Conservation (phyloP, 805 yeast genomes). For the Lachancea thermotolerans region DNA sequence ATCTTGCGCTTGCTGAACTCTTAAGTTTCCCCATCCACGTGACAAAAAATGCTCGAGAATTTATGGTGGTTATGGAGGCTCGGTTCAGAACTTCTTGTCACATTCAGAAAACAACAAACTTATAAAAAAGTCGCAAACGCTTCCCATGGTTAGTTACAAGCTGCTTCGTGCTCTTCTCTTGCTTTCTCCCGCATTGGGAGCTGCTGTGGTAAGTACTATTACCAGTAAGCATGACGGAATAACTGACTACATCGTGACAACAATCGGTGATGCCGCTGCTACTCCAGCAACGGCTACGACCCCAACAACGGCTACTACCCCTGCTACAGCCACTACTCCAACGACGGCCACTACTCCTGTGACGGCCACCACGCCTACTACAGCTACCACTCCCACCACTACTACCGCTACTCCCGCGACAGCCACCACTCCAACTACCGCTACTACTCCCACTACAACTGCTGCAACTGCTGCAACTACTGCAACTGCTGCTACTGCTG, state of each 20-base stretch:
- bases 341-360: conserved; percentile 16
- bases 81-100: neutral
- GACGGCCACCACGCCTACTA: conserved; percentile 10
- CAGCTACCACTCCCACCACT: conserved; percentile 13
- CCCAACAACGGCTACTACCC: conserved; percentile 6
- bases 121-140: neutral
- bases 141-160: neutral
- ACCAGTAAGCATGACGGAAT: conserved; percentile 2
- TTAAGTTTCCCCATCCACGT: too few species aligned
- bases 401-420: conserved; percentile 13
- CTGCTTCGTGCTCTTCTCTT: neutral
- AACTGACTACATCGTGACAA: conserved; percentile 2
- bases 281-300: conserved; percentile 4
- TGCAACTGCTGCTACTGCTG: conserved; percentile 22
- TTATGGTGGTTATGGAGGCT: neutral
- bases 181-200: conserved; percentile 1
- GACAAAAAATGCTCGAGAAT: too few species aligned
- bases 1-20: too few species aligned
- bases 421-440: conserved; percentile 13
- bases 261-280: neutral
- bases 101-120: neutral
- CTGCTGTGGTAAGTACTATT: conserved; percentile 2
- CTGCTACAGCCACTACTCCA: conserved; percentile 10
- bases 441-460: conserved; percentile 13
- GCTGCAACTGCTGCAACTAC: conserved; percentile 19